Evolutionary conservation across 805 yeast genomes (phyloP).

Genomic region (Candida yuanshanica): DNA sequence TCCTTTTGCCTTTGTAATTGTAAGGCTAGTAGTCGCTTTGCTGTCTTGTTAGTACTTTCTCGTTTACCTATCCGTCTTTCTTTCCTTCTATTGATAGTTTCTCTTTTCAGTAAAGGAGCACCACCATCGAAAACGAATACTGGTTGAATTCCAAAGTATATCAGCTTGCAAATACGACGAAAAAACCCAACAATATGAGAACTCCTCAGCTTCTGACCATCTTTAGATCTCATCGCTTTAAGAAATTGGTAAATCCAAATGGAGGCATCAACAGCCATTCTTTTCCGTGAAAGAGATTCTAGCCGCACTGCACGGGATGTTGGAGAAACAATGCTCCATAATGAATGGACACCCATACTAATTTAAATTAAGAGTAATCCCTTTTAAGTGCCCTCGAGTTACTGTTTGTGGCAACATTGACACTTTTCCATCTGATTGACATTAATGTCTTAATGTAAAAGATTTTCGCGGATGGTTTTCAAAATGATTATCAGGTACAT

Average conservation of each 20-base stretch:
- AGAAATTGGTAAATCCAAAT: slow-evolving; percentile 97
- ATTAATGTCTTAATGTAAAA: background rate
- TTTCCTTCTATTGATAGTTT: slow-evolving; percentile 68
- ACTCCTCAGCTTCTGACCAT: slow-evolving; percentile 69
- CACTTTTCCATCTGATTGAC: background rate
- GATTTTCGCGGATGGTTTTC: background rate
- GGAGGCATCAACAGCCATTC: slow-evolving; percentile 94
- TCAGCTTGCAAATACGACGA: slow-evolving; percentile 82
- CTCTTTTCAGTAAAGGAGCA: slow-evolving; percentile 76
- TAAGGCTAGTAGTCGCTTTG: slow-evolving; percentile 71
- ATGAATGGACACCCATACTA: slow-evolving; percentile 89
- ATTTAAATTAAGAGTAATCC: too few species aligned
- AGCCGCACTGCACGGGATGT: slow-evolving; percentile 85
- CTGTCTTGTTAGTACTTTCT: slow-evolving; percentile 67
- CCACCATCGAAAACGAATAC: slow-evolving; percentile 96
- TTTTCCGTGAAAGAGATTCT: slow-evolving; percentile 73
- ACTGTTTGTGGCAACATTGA: background rate
- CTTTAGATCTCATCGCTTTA: slow-evolving; percentile 85
- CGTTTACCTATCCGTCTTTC: slow-evolving; percentile 70
- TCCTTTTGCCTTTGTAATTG: slow-evolving; percentile 52
- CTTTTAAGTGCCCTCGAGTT: background rate
- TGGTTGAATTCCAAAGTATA: slow-evolving; percentile 83
- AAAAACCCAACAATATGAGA: slow-evolving; percentile 96
- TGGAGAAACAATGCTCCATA: slow-evolving; percentile 90
- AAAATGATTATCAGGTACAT: too few species aligned